phyloP scores from a whole-genome alignment of 768 basidiomycete species.

The Rhizopogon salebrosus region DNA sequence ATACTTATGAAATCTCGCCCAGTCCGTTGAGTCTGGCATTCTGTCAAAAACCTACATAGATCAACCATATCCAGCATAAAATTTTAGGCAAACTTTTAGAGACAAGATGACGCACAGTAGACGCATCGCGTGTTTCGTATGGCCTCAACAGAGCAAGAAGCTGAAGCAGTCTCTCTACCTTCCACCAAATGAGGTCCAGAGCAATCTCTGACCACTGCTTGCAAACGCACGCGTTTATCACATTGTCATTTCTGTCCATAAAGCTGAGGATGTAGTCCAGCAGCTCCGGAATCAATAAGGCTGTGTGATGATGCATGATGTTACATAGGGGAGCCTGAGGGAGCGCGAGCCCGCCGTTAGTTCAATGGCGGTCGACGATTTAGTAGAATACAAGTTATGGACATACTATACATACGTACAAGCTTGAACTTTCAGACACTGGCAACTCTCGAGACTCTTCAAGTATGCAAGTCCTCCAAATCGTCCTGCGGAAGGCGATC shows the following conservation, averaged over 20 bases:
- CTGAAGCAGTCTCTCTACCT: slow-evolving; percentile 39
- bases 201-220: slow-evolving; percentile 55
- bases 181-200: slow-evolving; percentile 53
- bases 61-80: background rate
- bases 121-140: slow-evolving; percentile 20
- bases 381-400: too few species aligned
- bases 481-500: too few species aligned
- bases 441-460: too few species aligned
- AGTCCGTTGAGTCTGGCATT: slow-evolving; percentile 42
- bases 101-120: slow-evolving; percentile 21
- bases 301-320: slow-evolving; percentile 17
- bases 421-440: too few species aligned
- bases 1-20: slow-evolving; percentile 52
- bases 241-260: slow-evolving; percentile 36
- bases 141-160: slow-evolving; percentile 49
- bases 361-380: too few species aligned
- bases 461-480: too few species aligned
- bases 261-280: slow-evolving; percentile 51
- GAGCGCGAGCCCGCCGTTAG: too few species aligned
- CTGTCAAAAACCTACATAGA: slow-evolving; percentile 34
- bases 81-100: background rate
- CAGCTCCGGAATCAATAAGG: slow-evolving; percentile 54
- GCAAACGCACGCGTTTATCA: slow-evolving; percentile 47
- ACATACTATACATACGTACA: too few species aligned
- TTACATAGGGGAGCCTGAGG: too few species aligned